phyloP scores from a whole-genome alignment of 306 rosid genomes.

The Astragalus membranaceus region DNA sequence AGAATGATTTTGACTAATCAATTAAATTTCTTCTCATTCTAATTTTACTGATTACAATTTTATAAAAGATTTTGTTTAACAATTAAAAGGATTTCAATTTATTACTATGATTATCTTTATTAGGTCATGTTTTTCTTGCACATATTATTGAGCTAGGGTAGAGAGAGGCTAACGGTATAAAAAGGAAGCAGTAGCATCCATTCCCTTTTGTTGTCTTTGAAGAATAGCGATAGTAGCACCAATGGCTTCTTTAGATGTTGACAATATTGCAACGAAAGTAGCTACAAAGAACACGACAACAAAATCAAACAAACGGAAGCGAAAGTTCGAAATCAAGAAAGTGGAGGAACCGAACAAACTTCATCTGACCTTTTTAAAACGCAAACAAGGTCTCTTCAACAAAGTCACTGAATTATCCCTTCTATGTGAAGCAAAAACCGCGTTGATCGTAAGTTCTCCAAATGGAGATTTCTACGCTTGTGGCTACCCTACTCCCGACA shows the following conservation, averaged over 20 bases:
- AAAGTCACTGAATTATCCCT: slow-evolving; percentile 57
- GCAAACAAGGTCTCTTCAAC: slow-evolving; percentile 55
- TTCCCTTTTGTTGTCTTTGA: neutral
- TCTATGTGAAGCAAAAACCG: slow-evolving; percentile 38
- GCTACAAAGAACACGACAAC: neutral
- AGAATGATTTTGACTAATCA: too few species aligned
- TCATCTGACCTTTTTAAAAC: slow-evolving; percentile 53
- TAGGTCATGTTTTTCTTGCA: too few species aligned
- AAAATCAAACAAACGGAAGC: slow-evolving; percentile 16
- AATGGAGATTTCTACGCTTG: slow-evolving; percentile 41
- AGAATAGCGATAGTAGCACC: too few species aligned
- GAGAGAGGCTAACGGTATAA: too few species aligned
- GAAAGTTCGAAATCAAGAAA: slow-evolving; percentile 46
- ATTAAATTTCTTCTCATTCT: too few species aligned
- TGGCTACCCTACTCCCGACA: slow-evolving; percentile 32
- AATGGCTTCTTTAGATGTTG: neutral
- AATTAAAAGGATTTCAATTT: too few species aligned
- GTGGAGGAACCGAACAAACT: slow-evolving; percentile 31
- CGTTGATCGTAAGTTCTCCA: slow-evolving; percentile 40
- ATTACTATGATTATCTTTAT: too few species aligned
- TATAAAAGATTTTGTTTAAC: neutral
- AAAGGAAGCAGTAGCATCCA: too few species aligned
- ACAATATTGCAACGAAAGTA: neutral
- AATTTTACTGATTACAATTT: too few species aligned
- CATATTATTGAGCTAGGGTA: too few species aligned